These are phyloP conservation scores for Apiotrichum laibachii DNA, from an alignment of 1,284 basidiomycete genomes.

Conservation along the genomic window DNA sequence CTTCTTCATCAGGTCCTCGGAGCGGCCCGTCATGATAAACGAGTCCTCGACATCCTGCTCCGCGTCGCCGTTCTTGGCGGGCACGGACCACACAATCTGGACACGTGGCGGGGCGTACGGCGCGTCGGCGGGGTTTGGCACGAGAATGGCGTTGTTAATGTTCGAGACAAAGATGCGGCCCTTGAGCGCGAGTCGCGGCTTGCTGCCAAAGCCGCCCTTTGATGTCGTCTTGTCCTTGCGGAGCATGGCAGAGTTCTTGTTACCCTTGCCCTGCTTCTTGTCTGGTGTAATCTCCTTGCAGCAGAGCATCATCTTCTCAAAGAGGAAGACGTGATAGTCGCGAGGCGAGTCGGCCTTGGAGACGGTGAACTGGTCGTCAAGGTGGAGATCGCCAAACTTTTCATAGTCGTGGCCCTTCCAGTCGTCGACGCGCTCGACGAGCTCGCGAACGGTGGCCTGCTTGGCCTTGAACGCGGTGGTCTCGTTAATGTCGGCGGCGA, in stretches of 20 bases:
- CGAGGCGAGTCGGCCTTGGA: slow-evolving; percentile 95
- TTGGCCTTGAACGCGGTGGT: slow-evolving; percentile 75
- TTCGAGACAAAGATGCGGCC: slow-evolving; percentile 98
- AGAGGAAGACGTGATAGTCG: slow-evolving; percentile 98
- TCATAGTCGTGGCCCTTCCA: slow-evolving; percentile 98
- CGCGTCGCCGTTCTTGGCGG: slow-evolving; percentile 48
- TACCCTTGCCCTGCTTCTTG: slow-evolving; percentile 44
- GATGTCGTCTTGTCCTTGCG: slow-evolving; percentile 58
- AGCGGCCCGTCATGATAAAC: slow-evolving; percentile 88
- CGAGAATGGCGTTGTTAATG: slow-evolving; percentile 65
- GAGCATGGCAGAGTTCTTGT: slow-evolving; percentile 44
- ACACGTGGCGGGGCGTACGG: slow-evolving; percentile 32
- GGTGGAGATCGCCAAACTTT: slow-evolving; percentile 86
- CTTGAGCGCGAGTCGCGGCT: slow-evolving; percentile 81
- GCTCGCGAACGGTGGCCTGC: slow-evolving; percentile 72
- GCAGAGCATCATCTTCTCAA: slow-evolving; percentile 97
- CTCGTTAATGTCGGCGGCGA: slow-evolving; percentile 95
- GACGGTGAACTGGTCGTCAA: slow-evolving; percentile 93
- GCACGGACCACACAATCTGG: slow-evolving; percentile 44
- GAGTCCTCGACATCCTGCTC: slow-evolving; percentile 62
- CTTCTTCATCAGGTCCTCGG: slow-evolving; percentile 86
- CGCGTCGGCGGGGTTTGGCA: slow-evolving; percentile 41
- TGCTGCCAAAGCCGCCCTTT: slow-evolving; percentile 55
- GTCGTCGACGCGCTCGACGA: slow-evolving; percentile 89
- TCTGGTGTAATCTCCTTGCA: slow-evolving; percentile 73